Percentiles rank a stretch among this genome's conserved stretches.
Conservation (phyloP, 2,329 filamentous ascomycete genomes). For the Teratosphaeria destructans region DNA sequence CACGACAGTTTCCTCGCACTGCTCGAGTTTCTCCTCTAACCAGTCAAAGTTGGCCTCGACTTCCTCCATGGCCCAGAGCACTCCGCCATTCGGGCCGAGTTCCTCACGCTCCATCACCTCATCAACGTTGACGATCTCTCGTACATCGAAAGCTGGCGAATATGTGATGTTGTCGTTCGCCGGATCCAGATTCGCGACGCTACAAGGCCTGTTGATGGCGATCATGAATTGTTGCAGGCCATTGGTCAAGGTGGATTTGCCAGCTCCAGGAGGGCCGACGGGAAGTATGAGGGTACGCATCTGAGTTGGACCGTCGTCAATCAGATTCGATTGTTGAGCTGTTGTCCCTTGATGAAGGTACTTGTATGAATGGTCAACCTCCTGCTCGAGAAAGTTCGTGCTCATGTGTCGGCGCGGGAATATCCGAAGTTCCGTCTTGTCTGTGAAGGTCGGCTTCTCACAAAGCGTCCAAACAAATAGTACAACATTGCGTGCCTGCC, state of each 20-base stretch:
- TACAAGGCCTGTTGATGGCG: constrained; percentile 89
- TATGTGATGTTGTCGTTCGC: constrained; percentile 92
- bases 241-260: constrained; percentile 97
- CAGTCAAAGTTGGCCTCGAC: constrained; percentile 90
- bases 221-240: constrained; percentile 98
- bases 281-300: constrained; percentile 21
- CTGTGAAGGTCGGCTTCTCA: background rate
- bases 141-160: constrained; percentile 80
- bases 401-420: background rate
- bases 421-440: background rate
- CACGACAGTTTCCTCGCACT: constrained; percentile 74
- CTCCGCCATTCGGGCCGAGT: constrained; percentile 82
- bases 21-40: constrained; percentile 70
- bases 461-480: background rate
- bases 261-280: constrained; percentile 77
- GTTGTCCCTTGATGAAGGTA: background rate
- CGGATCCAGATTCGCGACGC: constrained; percentile 90
- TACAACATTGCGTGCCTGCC: background rate
- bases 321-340: background rate
- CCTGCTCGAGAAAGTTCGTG: background rate
- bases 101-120: constrained; percentile 90
- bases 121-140: constrained; percentile 78
- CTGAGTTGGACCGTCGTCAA: background rate
- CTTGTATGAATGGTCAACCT: background rate
- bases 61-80: constrained; percentile 90